These are phyloP conservation scores for Acanthamoeba healyi DNA, from an alignment of 208 protist genomes.

Conservation along the genomic window DNA sequence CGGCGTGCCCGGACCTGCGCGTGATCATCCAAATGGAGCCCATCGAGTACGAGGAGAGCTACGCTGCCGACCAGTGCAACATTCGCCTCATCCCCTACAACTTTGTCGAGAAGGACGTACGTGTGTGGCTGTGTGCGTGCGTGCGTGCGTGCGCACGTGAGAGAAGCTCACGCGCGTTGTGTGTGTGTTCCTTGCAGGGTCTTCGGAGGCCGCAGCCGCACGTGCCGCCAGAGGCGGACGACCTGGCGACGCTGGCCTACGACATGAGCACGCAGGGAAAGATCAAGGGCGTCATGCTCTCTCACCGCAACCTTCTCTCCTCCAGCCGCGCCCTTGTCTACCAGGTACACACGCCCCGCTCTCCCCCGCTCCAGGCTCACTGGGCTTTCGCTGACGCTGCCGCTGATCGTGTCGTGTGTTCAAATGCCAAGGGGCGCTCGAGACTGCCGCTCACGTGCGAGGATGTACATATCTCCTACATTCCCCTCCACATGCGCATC, in stretches of 20 bases:
- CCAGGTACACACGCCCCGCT: background rate
- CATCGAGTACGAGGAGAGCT: conserved; percentile 71
- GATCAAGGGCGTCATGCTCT: conserved; percentile 65
- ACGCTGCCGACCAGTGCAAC: conserved; percentile 23
- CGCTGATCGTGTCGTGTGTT: background rate
- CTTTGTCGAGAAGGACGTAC: conserved; percentile 71
- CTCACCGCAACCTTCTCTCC: conserved; percentile 39
- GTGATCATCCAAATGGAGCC: conserved; percentile 75
- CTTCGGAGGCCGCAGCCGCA: conserved; percentile 19
- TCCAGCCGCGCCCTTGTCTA: conserved; percentile 27
- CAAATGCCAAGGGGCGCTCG: background rate
- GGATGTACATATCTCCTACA: conserved; percentile 89
- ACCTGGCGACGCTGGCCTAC: conserved; percentile 51
- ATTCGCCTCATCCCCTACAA: conserved; percentile 63
- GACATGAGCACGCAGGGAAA: conserved; percentile 62
- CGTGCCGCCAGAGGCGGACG: conserved; percentile 26
- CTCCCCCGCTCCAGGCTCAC: too few species aligned
- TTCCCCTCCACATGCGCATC: conserved; percentile 92
- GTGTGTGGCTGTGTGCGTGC: background rate
- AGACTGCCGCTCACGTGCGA: conserved; percentile 53
- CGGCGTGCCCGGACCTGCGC: conserved; percentile 52
- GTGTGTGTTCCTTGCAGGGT: conserved; percentile 1
- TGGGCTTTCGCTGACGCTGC: background rate
- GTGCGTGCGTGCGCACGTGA: background rate
- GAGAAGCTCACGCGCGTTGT: too few species aligned